Evolutionary conservation across 23 red algal genomes (phyloP), one percentile per base, ranked within the genome.

Genomic region (Chondrus crispus): DNA sequence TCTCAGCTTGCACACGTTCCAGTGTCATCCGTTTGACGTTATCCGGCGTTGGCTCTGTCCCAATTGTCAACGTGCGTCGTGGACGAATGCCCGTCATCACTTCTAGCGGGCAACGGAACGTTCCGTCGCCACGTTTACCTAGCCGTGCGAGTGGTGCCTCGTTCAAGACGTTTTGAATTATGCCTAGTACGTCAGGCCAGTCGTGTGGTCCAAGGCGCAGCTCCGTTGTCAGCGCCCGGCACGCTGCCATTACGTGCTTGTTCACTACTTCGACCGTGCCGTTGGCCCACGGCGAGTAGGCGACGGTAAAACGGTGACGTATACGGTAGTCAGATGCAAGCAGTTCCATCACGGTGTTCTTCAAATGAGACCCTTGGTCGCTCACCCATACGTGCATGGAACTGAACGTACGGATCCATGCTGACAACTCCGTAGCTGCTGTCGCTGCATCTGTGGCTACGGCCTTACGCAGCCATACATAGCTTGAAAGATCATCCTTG

Each of bases 241-340:
- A 69, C 24, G 58, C 82, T 37, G 58, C 22, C 30, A 22, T 41
- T 16, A 86, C 11, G 22, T 66, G 28, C 36, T 44, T 66, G 19
- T 22, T 53, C 18, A 68, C 35, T 24, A 20, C n/a, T 49, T 86
- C 82, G 82, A 86, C 54, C 57, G 82, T 47, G 35, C 82, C 54
- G 44, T 69, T 86, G 41, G 22, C 48, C 82, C 82, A 86, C 36
- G 78, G 78, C 7, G 78, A 82, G 51, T 82, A 82, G 8, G 78
- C 78, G 20, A 82, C 78, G 78, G 51, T 20, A 44, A 53, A 43
- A 41, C 20, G 35, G 69, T 66, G 82, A 20, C 30, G 24, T 24
- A 82, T 82, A 18, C 78, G 78, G 78, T 82, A 51, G 24, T 50
- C 39, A 8, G 24, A 22, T 52, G 78, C 39, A 8, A 82, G 46